Evolutionary conservation across 2,329 filamentous ascomycete species (phyloP).

Genomic region (Ceratocystis eucalypticola): DNA sequence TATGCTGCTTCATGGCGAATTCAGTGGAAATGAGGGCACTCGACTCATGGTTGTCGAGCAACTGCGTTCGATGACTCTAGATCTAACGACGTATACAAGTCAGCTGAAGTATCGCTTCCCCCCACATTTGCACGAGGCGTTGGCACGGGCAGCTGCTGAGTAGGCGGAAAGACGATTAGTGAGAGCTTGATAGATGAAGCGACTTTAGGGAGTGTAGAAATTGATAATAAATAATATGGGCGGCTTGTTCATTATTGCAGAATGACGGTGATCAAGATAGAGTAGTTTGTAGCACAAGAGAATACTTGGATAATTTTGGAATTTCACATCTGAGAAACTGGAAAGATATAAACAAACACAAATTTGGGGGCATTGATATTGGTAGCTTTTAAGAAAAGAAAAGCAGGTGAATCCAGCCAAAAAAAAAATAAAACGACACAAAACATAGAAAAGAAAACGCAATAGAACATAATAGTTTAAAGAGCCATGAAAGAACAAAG

Average conservation of each 20-base stretch:
- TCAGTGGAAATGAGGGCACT: conserved; percentile 57
- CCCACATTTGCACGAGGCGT: conserved; percentile 71
- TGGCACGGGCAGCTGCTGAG: conserved; percentile 69
- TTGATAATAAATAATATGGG: too few species aligned
- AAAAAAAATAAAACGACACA: background rate
- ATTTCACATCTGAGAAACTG: background rate
- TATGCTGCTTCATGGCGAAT: conserved; percentile 54
- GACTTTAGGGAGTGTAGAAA: too few species aligned
- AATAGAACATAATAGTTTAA: too few species aligned
- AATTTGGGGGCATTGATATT: background rate
- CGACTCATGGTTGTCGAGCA: conserved; percentile 52
- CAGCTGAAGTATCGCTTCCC: conserved; percentile 85
- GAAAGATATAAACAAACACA: background rate
- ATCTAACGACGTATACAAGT: conserved; percentile 81
- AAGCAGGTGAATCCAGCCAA: background rate
- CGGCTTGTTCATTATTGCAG: too few species aligned
- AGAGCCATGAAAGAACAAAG: too few species aligned
- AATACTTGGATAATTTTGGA: too few species aligned
- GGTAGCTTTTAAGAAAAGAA: background rate
- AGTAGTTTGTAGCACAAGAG: too few species aligned
- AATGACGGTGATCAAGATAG: too few species aligned
- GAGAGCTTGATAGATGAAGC: background rate
- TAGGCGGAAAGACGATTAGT: conserved; percentile 22
- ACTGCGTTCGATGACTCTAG: conserved; percentile 67
- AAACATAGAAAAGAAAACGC: background rate